Conservation (phyloP, 2,329 filamentous ascomycete species). For the Penicillium occitanis region DNA sequence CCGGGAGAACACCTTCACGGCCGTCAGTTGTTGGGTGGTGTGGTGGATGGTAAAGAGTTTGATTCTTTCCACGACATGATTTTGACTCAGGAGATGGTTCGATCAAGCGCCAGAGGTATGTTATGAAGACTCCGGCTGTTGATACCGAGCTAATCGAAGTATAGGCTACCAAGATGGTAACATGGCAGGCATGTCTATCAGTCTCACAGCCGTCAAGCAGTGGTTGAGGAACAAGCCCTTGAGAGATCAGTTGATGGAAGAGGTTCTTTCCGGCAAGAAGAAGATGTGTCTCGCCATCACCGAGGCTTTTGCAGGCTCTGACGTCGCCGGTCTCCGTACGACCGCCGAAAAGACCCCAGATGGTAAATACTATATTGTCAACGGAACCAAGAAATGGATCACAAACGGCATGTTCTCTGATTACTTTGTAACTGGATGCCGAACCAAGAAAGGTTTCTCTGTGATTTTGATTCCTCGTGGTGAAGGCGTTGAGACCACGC, state of each 20-base stretch:
- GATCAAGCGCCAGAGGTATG: constrained; percentile 64
- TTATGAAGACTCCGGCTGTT: not conserved
- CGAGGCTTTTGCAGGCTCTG: constrained; percentile 81
- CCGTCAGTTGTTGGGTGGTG: constrained; percentile 65
- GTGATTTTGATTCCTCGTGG: constrained; percentile 73
- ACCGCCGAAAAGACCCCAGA: constrained; percentile 75
- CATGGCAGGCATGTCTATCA: constrained; percentile 83
- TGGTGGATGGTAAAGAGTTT: constrained; percentile 73
- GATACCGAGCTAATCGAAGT: not conserved
- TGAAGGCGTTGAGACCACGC: constrained; percentile 64
- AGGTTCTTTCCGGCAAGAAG: constrained; percentile 77
- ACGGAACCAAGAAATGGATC: constrained; percentile 68
- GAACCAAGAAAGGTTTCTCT: constrained; percentile 74
- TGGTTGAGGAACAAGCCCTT: constrained; percentile 69
- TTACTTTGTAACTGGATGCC: constrained; percentile 80
- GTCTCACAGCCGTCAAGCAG: constrained; percentile 75
- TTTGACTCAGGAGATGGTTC: constrained; percentile 68
- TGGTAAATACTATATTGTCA: constrained; percentile 67
- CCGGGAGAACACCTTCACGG: constrained; percentile 80
- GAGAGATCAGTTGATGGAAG: constrained; percentile 65
- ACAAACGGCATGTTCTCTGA: constrained; percentile 78
- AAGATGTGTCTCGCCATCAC: constrained; percentile 87
- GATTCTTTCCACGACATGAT: constrained; percentile 87
- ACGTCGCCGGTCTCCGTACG: constrained; percentile 76
- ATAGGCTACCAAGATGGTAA: constrained; percentile 77